Conservation (phyloP, 805 yeast species). For the Nakazawaea molendinolei region DNA sequence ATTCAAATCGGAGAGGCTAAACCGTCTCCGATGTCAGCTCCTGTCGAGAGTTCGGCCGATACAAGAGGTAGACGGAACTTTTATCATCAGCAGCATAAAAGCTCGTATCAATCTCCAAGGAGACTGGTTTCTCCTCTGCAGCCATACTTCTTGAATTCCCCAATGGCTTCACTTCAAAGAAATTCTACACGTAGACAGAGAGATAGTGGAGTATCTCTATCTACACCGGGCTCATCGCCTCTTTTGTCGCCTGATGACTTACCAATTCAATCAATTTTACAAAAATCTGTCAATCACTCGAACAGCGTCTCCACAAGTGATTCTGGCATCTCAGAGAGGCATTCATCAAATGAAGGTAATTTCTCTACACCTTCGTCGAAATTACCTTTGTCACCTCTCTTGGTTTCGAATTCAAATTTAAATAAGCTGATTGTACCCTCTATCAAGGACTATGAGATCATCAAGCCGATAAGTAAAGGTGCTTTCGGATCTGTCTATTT, state of each 20-base stretch:
- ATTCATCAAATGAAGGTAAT: conserved; percentile 7
- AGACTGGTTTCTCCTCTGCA: conserved; percentile 47
- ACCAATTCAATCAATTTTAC: conserved; percentile 11
- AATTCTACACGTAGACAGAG: conserved; percentile 26
- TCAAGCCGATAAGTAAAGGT: conserved; percentile 93
- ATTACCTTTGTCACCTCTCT: conserved; percentile 74
- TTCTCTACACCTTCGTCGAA: conserved; percentile 22
- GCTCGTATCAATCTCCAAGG: conserved; percentile 40
- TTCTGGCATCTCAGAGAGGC: conserved; percentile 7
- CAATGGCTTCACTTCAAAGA: conserved; percentile 57
- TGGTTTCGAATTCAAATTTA: conserved; percentile 57
- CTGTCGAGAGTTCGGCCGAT: not conserved
- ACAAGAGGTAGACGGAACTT: conserved; percentile 6
- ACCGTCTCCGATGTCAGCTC: conserved; percentile 8
- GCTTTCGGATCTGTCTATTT: conserved; percentile 95
- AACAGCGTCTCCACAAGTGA: conserved; percentile 6
- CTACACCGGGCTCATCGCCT: conserved; percentile 55
- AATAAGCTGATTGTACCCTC: conserved; percentile 55
- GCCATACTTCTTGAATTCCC: conserved; percentile 31
- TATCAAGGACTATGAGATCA: conserved; percentile 80
- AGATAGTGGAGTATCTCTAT: conserved; percentile 16
- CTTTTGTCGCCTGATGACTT: conserved; percentile 41
- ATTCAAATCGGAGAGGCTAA: conserved; percentile 21
- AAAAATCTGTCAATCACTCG: conserved; percentile 1
- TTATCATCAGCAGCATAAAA: conserved; percentile 12